Conservation (phyloP, 495 filamentous ascomycete genomes). For the Talaromyces liani region DNA sequence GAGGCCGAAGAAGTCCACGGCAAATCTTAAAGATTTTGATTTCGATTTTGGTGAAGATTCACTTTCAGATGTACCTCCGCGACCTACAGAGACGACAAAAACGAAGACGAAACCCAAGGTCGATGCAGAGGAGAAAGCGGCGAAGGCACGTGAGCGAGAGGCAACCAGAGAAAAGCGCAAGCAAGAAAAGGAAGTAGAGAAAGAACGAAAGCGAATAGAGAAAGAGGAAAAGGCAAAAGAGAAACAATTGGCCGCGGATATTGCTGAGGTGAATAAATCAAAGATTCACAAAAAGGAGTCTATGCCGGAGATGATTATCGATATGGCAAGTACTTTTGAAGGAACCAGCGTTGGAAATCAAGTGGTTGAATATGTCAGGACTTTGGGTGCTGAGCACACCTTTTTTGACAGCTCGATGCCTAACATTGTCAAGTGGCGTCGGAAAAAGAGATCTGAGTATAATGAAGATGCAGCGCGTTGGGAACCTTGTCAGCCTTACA, state of each 20-base stretch:
- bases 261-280: constrained; percentile 68
- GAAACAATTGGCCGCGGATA: constrained; percentile 59
- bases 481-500: constrained; percentile 53
- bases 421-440: constrained; percentile 66
- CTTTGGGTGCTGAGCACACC: constrained; percentile 49
- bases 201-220: constrained; percentile 38
- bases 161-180: constrained; percentile 39
- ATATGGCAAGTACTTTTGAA: constrained; percentile 53
- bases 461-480: constrained; percentile 56
- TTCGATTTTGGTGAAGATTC: neutral
- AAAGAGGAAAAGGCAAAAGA: constrained; percentile 54
- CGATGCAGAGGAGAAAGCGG: constrained; percentile 41
- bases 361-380: constrained; percentile 44
- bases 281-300: constrained; percentile 72
- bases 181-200: constrained; percentile 36
- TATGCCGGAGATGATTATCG: constrained; percentile 76
- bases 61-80: neutral
- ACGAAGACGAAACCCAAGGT: constrained; percentile 26
- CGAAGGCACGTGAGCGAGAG: constrained; percentile 45
- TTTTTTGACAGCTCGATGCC: constrained; percentile 43
- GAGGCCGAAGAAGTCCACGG: neutral
- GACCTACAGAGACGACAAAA: constrained; percentile 6
- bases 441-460: constrained; percentile 57
- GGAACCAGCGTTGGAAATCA: constrained; percentile 41
- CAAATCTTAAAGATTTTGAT: too few relatives aligned